Base-by-base conservation (phyloP, 2,329 filamentous ascomycete species). In the Coniochaeta sp. region DNA sequence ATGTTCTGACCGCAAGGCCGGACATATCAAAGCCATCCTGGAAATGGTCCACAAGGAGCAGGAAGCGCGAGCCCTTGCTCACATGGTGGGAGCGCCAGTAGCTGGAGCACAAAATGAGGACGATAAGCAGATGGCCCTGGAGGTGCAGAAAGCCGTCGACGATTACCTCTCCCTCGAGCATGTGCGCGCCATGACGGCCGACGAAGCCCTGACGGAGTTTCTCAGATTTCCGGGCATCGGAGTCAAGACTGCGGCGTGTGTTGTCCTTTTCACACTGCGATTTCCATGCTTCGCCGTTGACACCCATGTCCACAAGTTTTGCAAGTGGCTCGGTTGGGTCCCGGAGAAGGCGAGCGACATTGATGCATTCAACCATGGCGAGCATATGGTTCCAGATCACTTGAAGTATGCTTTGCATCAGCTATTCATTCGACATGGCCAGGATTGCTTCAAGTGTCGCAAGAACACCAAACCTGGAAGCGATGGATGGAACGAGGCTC, bases 41-140 rank as follows among this genome's bases (percentile, higher is more conserved):
- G 83, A 91, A 58, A 84, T 86, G 72, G 88, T 92, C 0, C 85
- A 89, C 67, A 76, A 85, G 52, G 86, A 91, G 65, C 91, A 90
- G 59, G 75, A 84, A 28, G 63, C 69, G 31, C 67, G 73, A 24
- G 68, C 68, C 16, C 73, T 81, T 22, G 79, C 78, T 0, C 76
- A 86, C 24, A 56, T 76, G 1, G 69, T 73, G 34, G 78, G 78
- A 43, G 76, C 76, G 0, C 70, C 75, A 7, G 72, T 83, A 6
- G 73, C 80, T 50, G 75, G 76, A 2, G 73, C 75, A 1, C 59
- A 71, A 6, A 65, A 72, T 24, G 74, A 78, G 61, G 72, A 73
- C 0, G 67, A 76, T 14, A 73, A 76, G 3, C 78, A 83, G 64
- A 87, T 85, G 65, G 72, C 83, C 11, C 73, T 78, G 1, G 85